Evolutionary conservation across 148 eudicot genomes (phyloP).

Genomic region (Linanthus parryae): DNA sequence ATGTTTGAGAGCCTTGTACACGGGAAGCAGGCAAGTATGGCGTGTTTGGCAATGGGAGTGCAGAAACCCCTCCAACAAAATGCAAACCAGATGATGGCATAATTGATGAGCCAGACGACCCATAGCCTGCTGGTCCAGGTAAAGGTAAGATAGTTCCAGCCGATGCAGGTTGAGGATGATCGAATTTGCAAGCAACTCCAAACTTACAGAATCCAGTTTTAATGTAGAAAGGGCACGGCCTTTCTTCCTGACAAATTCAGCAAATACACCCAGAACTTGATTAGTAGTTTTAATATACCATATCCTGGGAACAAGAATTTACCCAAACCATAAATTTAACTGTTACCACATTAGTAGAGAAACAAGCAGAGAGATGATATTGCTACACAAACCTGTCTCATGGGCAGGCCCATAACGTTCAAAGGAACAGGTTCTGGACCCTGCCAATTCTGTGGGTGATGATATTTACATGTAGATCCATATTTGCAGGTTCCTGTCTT

Average conservation of each 20-base stretch:
- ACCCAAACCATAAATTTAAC: neutral
- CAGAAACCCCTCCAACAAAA: slow-evolving; percentile 31
- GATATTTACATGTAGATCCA: slow-evolving; percentile 64
- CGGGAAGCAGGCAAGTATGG: slow-evolving; percentile 29
- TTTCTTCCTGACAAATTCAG: slow-evolving; percentile 38
- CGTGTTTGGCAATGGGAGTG: slow-evolving; percentile 30
- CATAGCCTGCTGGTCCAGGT: slow-evolving; percentile 24
- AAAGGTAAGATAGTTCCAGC: slow-evolving; percentile 25
- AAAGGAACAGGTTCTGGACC: slow-evolving; percentile 31
- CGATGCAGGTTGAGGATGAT: slow-evolving; percentile 60
- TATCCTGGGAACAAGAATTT: neutral
- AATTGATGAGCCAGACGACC: slow-evolving; percentile 25
- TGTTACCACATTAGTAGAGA: neutral
- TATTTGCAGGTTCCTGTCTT: slow-evolving; percentile 77
- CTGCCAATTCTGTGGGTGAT: slow-evolving; percentile 65
- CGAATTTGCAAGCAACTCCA: slow-evolving; percentile 65
- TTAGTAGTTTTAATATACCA: too few species aligned
- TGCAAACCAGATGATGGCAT: slow-evolving; percentile 29
- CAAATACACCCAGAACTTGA: neutral
- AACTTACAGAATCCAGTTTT: slow-evolving; percentile 57
- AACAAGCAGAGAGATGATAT: slow-evolving; percentile 2
- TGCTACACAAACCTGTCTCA: slow-evolving; percentile 43
- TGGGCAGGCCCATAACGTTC: slow-evolving; percentile 55
- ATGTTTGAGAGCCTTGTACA: slow-evolving; percentile 35
- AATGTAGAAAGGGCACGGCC: slow-evolving; percentile 60